phyloP scores from a whole-genome alignment of 1,139 yeast species.

The Sugiyamaella neomexicana region DNA sequence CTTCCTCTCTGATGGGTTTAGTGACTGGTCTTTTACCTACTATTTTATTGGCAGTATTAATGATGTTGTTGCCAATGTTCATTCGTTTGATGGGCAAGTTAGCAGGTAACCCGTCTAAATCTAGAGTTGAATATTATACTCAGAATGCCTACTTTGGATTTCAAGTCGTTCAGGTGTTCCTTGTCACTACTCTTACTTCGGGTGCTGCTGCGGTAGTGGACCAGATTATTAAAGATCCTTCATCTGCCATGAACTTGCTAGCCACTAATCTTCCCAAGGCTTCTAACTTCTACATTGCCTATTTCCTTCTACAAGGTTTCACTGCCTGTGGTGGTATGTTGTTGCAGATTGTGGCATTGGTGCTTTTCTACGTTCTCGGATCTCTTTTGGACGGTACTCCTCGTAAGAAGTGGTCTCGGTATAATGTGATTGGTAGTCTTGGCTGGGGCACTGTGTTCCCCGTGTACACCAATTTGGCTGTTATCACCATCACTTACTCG shows the following conservation, averaged over 20 bases:
- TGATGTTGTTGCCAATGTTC: constrained; percentile 81
- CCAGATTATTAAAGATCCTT: constrained; percentile 62
- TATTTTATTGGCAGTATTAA: constrained; percentile 73
- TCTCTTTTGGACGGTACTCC: constrained; percentile 73
- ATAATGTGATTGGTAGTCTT: constrained; percentile 58
- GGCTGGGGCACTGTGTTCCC: constrained; percentile 93
- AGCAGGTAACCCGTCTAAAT: constrained; percentile 69
- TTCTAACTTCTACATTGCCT: constrained; percentile 67
- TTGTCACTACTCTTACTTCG: constrained; percentile 78
- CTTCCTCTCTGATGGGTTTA: constrained; percentile 66
- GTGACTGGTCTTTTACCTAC: constrained; percentile 88
- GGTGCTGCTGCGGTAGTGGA: constrained; percentile 79
- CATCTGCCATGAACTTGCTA: constrained; percentile 63
- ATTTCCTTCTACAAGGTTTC: constrained; percentile 75
- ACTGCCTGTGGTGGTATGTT: constrained; percentile 77
- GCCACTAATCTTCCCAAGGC: constrained; percentile 82
- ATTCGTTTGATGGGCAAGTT: constrained; percentile 71
- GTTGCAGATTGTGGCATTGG: constrained; percentile 72
- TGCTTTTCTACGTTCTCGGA: constrained; percentile 70
- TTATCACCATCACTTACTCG: constrained; percentile 75
- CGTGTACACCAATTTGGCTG: constrained; percentile 75
- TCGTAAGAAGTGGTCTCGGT: constrained; percentile 81
- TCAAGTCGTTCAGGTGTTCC: constrained; percentile 81
- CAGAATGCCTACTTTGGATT: constrained; percentile 87
- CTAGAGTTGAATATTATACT: constrained; percentile 74